Evolutionary conservation across 2,329 filamentous ascomycete species (phyloP), one percentile per base, ranked within the genome.

Genomic region (Calonectria crousiana): DNA sequence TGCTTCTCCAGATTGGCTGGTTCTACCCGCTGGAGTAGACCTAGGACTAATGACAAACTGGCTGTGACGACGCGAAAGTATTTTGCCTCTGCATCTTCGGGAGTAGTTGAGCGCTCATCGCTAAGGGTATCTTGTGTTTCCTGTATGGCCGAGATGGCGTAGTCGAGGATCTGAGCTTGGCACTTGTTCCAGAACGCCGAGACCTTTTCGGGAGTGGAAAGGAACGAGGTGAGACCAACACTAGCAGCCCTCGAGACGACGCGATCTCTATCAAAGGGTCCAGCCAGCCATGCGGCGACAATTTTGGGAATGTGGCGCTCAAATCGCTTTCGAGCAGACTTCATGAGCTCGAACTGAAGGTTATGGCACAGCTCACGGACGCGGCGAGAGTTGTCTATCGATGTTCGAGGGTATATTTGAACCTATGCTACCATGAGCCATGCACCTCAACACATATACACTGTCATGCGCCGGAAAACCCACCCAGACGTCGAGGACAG

Each of bases 221-320:
- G 93, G 51, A 98, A 94, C 3, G 90, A 90, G 0, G 90, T 90
- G 23, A 98, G 88, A 0, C 96, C 94, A 58, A 96, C 93, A 73
- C 91, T 89, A 2, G 96, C 95, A n/a, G 95, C 92, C 72, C 92
- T 92, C 10, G 94, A 89, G 18, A 95, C 95, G 23, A 89, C 89
- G 70, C 92, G 92, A 82, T 99, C 96, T 77, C 91, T 93, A 83
- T 99, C 97, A 82, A 95, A 98, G 2, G 94, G 90, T 1, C 96
- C 97, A 10, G 95, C 94, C 16, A 98, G 89, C 97, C 97, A 99
- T n/a, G 95, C 90, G 13, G 94, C 95, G 58, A 97, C 92, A 44
- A 97, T 88, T 74, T 90, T 92, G 16, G 95, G 92, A 75, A 99
- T 89, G 79, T 93, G 90, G 76, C 91, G 94, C 75, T 95, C 95